Evolutionary conservation across 176 grass and related monocot genomes (phyloP).

Genomic region (Phragmites australis): DNA sequence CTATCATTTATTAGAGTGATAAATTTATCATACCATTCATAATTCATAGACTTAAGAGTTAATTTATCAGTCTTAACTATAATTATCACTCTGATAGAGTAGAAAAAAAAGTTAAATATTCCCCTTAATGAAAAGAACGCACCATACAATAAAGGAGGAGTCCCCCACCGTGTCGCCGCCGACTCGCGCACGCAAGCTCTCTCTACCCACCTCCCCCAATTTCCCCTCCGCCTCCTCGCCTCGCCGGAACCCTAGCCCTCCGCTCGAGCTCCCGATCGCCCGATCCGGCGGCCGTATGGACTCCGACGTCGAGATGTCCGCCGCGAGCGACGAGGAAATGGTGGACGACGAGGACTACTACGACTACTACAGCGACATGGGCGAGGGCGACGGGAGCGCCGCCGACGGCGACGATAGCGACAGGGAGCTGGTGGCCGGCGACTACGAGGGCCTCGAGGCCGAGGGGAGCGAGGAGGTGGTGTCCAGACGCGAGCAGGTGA

Average conservation of each 20-base stretch:
- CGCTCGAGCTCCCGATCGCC: constrained; percentile 3
- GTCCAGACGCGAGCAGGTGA: not conserved
- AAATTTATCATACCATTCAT: too few species aligned
- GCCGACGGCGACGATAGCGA: constrained; percentile 9
- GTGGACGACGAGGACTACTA: constrained; percentile 69
- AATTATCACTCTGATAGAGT: too few species aligned
- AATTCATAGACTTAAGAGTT: too few species aligned
- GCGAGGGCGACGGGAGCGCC: constrained; percentile 34
- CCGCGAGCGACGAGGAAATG: constrained; percentile 67
- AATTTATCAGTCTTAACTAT: too few species aligned
- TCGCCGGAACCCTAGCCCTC: constrained; percentile 43
- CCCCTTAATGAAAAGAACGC: too few species aligned
- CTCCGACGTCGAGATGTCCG: constrained; percentile 71
- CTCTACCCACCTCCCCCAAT: not conserved
- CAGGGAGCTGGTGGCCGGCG: constrained; percentile 41
- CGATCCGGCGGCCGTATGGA: constrained; percentile 49
- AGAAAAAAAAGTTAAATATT: too few species aligned
- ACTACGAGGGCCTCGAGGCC: constrained; percentile 58
- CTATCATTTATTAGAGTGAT: too few species aligned
- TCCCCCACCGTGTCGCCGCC: too few species aligned
- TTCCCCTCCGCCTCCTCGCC: not conserved
- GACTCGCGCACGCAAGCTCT: not conserved
- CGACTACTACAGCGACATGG: constrained; percentile 56
- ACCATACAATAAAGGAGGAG: too few species aligned
- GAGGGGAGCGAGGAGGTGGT: constrained; percentile 52